phyloP scores from a whole-genome alignment of 1,139 yeast genomes.

The Sugiyamaella xylanicola region DNA sequence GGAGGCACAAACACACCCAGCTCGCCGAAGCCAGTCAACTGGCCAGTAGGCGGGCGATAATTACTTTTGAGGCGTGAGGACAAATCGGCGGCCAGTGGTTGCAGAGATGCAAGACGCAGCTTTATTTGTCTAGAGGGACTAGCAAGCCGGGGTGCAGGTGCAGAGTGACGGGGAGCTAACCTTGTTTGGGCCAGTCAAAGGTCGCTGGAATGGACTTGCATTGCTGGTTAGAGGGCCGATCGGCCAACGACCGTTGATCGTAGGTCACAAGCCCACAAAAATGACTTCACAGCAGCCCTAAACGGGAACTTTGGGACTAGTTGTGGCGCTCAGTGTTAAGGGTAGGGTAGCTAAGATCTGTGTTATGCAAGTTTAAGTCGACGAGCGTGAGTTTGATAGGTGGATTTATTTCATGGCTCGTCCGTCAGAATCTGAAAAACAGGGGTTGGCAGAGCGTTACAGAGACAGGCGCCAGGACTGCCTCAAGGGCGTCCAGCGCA shows the following conservation, averaged over 20 bases:
- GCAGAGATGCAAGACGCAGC: background rate
- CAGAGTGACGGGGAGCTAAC: background rate
- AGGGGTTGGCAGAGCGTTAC: too few species aligned
- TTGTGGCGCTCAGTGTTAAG: background rate
- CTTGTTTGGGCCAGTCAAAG: background rate
- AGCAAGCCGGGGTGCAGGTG: constrained; percentile 1
- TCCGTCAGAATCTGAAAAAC: too few species aligned
- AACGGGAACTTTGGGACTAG: too few species aligned
- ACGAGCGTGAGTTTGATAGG: background rate
- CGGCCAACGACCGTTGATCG: background rate
- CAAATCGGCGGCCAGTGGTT: background rate
- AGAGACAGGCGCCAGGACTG: too few species aligned
- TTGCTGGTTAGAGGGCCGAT: background rate
- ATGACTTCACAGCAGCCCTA: background rate
- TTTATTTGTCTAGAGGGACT: background rate
- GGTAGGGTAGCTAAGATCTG: background rate
- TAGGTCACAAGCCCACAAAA: constrained; percentile 1
- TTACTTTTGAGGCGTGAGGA: background rate
- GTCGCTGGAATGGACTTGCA: background rate
- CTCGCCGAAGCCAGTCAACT: too few species aligned
- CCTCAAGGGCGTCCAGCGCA: too few species aligned
- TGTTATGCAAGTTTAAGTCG: background rate
- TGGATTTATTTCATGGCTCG: too few species aligned
- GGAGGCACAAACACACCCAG: background rate
- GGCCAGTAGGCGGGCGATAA: background rate